Base-by-base conservation (phyloP, 2,329 filamentous ascomycete genomes). In the Ophiobolus disseminans region DNA sequence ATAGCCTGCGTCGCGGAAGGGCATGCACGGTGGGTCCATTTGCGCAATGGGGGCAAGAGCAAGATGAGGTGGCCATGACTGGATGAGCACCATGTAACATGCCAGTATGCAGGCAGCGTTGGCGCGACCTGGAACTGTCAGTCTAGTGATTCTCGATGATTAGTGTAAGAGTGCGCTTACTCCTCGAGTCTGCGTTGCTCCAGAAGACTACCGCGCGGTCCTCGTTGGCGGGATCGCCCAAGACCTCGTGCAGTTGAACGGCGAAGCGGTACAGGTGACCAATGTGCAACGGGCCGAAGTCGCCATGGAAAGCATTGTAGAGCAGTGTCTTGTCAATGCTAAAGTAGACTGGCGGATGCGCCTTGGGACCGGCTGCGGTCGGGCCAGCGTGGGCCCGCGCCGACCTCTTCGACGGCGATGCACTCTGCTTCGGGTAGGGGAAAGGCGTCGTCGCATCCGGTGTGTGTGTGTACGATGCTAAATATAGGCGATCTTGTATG, bases 21-120 rank as follows among this genome's bases (percentile, higher is more conserved):
- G 94, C 94, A 99, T 99, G 79, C 96, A 84, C 19, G 94, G 94
- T 35, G 94, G 94, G 69, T 99, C 94, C 66, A 95, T 89, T 76
- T 99, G 94, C 5, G 94, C 91, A 69, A 99, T 96, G 11, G 94
- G 94, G 10, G 93, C 93, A 32, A 99, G 83, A 25, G 94, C 94
- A 64, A 97, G 80, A 78, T 99, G 94, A 42, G 94, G 94, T 37
- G 94, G 90, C 94, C 94, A 99, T 32, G 90, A 90, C 77, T 99
- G 94, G 63, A 99, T 96, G 58, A 99, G 78, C 34, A 99, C 92
- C 92, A 99, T 97, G 78, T 99, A 99, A 78, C 91, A 96, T 45
- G 94, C 93, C 36, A 99, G 84, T 68, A 99, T 83, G 72, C 92
- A 97, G 21, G 94, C 91, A 38, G 94, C 91, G 75, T 99, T 99